Evolutionary conservation across 1,284 basidiomycete genomes (phyloP).

Genomic region (Peniophora sp.): DNA sequence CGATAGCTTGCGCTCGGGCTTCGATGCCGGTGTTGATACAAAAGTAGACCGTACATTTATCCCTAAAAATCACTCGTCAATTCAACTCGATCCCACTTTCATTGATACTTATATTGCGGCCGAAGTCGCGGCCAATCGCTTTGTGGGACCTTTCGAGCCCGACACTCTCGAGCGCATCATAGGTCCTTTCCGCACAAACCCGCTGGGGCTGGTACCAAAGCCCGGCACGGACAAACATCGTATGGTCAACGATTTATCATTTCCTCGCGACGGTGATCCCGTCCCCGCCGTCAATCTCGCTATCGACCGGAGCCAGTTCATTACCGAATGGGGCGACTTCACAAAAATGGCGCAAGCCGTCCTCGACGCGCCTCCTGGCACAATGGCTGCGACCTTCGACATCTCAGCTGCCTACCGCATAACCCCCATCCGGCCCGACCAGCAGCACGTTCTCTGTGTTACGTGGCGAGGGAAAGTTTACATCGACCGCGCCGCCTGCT

Average conservation of each 20-base stretch:
- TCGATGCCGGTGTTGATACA: neutral
- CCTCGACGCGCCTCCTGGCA: conserved; percentile 18
- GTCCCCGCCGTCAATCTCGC: neutral
- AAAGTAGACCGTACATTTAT: neutral
- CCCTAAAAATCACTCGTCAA: neutral
- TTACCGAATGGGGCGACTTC: neutral
- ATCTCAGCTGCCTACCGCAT: conserved; percentile 28
- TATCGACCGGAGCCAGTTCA: neutral
- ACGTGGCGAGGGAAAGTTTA: conserved; percentile 21
- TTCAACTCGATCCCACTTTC: neutral
- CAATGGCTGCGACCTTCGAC: conserved; percentile 26
- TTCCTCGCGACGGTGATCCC: neutral
- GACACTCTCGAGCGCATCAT: conserved; percentile 23
- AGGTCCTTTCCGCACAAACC: conserved; percentile 28
- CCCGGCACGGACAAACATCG: conserved; percentile 11
- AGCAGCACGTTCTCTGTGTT: conserved; percentile 23
- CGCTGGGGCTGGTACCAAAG: conserved; percentile 29
- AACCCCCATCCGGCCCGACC: conserved; percentile 23
- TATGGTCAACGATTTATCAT: neutral
- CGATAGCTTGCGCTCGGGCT: neutral
- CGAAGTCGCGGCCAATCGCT: conserved; percentile 17
- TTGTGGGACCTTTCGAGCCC: conserved; percentile 19
- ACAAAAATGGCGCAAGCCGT: conserved; percentile 12
- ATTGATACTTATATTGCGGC: neutral
- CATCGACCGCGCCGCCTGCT: conserved; percentile 23